Conservation (phyloP, 257 asterid species). For the Jasminum sambac region DNA sequence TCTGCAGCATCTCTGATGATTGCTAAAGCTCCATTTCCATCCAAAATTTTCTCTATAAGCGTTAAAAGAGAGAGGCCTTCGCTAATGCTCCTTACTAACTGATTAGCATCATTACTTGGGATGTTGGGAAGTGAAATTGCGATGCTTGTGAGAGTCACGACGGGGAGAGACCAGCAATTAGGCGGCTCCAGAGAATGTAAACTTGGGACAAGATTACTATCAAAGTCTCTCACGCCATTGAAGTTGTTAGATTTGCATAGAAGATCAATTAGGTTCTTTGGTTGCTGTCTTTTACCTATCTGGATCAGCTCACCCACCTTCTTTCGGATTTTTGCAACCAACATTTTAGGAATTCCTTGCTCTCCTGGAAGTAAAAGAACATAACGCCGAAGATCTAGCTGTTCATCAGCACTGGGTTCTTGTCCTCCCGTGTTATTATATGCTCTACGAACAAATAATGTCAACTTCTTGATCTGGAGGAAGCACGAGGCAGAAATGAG, state of each 20-base stretch:
- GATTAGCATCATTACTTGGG: background rate
- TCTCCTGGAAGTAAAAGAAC: constrained; percentile 33
- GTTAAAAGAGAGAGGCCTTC: constrained; percentile 20
- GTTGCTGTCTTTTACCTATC: constrained; percentile 20
- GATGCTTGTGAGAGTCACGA: constrained; percentile 36
- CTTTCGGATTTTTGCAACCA: background rate
- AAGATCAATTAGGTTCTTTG: constrained; percentile 24
- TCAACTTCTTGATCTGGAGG: background rate
- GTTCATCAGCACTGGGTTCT: background rate
- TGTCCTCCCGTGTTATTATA: background rate
- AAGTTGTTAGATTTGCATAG: constrained; percentile 14
- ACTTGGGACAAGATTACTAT: constrained; percentile 18
- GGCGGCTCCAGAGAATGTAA: constrained; percentile 27
- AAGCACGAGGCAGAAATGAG: constrained; percentile 18
- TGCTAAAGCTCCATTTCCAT: constrained; percentile 14
- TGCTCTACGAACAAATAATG: background rate
- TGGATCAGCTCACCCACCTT: constrained; percentile 20
- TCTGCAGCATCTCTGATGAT: constrained; percentile 18
- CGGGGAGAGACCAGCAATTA: constrained; percentile 33
- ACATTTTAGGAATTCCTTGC: constrained; percentile 16
- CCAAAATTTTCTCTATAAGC: constrained; percentile 13
- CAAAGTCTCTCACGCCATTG: constrained; percentile 28
- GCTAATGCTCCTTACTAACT: constrained; percentile 15
- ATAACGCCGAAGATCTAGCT: constrained; percentile 21
- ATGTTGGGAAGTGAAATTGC: constrained; percentile 37